Conservation (phyloP, 2,329 filamentous ascomycete genomes). For the Aspergillus texensis region DNA sequence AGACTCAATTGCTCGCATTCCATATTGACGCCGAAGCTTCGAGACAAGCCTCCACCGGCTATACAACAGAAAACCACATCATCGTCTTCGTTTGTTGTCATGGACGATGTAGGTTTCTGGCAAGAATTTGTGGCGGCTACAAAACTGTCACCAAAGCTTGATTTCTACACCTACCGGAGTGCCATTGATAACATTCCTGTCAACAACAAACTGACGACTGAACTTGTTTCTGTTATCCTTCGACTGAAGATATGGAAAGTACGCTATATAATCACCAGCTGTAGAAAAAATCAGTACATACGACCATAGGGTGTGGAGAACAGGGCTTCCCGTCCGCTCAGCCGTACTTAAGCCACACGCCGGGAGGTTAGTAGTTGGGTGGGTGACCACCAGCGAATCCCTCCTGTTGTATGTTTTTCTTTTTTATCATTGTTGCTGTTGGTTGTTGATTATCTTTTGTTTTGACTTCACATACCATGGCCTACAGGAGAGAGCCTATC, state of each 20-base stretch:
- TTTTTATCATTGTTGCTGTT: no score
- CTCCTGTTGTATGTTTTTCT: background rate
- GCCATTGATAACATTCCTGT: background rate
- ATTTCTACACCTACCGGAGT: background rate
- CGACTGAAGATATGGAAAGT: no score
- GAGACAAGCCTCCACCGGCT: background rate
- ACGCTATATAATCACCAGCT: no score
- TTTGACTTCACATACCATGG: background rate
- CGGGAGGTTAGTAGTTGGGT: no score
- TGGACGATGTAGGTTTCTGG: background rate
- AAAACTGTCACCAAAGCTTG: background rate
- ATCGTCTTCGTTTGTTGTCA: background rate
- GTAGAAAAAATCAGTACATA: accelerated
- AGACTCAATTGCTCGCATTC: background rate
- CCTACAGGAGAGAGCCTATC: background rate
- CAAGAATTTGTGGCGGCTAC: background rate
- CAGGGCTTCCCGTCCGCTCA: no score
- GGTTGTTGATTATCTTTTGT: background rate
- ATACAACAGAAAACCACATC: background rate
- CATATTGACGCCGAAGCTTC: background rate
- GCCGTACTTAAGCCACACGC: no score
- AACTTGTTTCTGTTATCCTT: no score
- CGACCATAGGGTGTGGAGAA: no score
- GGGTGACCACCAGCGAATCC: no score
- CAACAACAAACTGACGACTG: no score